phyloP scores from a whole-genome alignment of 352 stramenopile species.

The Globisporangium paddicum region DNA sequence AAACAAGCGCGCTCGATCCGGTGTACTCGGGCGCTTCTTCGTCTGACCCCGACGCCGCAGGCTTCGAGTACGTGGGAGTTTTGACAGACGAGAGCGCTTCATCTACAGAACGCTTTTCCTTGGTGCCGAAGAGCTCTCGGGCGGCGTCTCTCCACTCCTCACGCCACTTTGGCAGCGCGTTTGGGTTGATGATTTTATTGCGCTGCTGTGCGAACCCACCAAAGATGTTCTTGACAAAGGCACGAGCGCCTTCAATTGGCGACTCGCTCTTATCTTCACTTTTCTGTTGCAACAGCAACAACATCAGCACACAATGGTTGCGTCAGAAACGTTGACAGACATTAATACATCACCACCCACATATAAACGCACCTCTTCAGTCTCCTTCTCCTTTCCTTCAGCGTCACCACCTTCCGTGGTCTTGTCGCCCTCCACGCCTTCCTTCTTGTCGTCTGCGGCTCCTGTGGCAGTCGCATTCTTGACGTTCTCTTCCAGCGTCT shows the following conservation, averaged over 20 bases:
- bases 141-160: constrained; percentile 70
- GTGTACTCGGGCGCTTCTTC: constrained; percentile 59
- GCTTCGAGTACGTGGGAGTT: constrained; percentile 35
- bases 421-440: constrained; percentile 15
- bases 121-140: constrained; percentile 74
- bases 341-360: neutral
- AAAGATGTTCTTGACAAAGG: constrained; percentile 64
- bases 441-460: constrained; percentile 8
- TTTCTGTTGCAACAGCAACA: constrained; percentile 13
- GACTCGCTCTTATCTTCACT: constrained; percentile 23
- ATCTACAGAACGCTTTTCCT: constrained; percentile 68
- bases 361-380: constrained; percentile 3
- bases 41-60: constrained; percentile 20
- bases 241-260: constrained; percentile 26
- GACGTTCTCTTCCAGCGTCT: constrained; percentile 33
- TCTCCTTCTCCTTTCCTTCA: neutral
- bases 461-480: constrained; percentile 17
- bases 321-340: neutral
- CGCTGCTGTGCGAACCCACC: constrained; percentile 38
- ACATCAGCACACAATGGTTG: neutral
- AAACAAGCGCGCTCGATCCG: constrained; percentile 66
- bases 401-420: neutral
- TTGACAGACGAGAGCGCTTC: constrained; percentile 69
- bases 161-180: constrained; percentile 36
- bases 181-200: constrained; percentile 58